These are phyloP conservation scores for Aspergillus kassunensis DNA, from an alignment of 495 filamentous ascomycete genomes.

Conservation along the genomic window DNA sequence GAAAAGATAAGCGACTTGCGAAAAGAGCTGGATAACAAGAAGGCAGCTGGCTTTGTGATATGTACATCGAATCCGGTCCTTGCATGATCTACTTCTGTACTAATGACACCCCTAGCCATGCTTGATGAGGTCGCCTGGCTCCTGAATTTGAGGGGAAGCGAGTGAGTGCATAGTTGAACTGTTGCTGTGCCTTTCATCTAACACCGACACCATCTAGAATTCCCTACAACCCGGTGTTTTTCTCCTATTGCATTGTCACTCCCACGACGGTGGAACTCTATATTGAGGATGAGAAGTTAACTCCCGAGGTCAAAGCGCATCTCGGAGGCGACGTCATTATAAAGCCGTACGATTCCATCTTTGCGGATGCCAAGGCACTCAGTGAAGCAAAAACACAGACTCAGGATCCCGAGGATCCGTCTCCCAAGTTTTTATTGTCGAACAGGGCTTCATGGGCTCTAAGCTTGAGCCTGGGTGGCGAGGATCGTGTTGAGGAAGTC, in stretches of 20 bases:
- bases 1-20: slow-evolving; percentile 84
- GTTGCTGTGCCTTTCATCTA: not conserved
- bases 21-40: slow-evolving; percentile 90
- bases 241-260: slow-evolving; percentile 91
- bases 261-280: slow-evolving; percentile 79
- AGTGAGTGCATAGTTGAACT: slow-evolving; percentile 46
- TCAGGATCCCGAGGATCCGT: slow-evolving; percentile 31
- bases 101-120: slow-evolving; percentile 53
- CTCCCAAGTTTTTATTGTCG: slow-evolving; percentile 76
- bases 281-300: slow-evolving; percentile 75
- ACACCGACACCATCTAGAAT: slow-evolving; percentile 52
- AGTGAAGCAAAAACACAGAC: slow-evolving; percentile 34
- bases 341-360: slow-evolving; percentile 82
- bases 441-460: slow-evolving; percentile 93
- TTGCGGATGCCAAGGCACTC: slow-evolving; percentile 67
- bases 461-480: slow-evolving; percentile 82
- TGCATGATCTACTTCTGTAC: not conserved
- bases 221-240: slow-evolving; percentile 98
- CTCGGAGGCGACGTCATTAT: slow-evolving; percentile 69
- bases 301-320: slow-evolving; percentile 61
- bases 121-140: slow-evolving; percentile 98
- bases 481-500: slow-evolving; percentile 78
- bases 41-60: slow-evolving; percentile 80
- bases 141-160: slow-evolving; percentile 91
- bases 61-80: slow-evolving; percentile 45